These are phyloP conservation scores for Macaranga tanarius DNA, from an alignment of 441 rosid species.

Conservation along the genomic window DNA sequence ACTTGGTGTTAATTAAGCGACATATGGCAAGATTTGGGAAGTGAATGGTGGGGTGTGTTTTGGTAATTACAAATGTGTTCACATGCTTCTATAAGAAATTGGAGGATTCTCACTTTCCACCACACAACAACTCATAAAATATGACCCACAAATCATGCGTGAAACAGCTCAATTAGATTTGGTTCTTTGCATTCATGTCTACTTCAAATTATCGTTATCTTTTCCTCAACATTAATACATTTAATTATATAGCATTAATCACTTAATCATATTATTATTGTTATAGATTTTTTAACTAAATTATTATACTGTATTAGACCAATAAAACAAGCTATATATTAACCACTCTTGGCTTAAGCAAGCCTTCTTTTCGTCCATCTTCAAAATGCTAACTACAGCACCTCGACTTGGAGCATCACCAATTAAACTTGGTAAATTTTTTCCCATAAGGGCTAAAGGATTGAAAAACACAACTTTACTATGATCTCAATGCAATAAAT, in stretches of 20 bases:
- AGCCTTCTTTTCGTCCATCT: too few species aligned
- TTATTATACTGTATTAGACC: too few species aligned
- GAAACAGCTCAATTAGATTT: slow-evolving; percentile 63
- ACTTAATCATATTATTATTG: neutral
- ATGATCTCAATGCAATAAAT: too few species aligned
- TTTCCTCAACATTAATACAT: neutral
- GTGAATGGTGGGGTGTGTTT: slow-evolving; percentile 25
- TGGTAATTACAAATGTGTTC: slow-evolving; percentile 52
- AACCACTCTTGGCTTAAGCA: too few species aligned
- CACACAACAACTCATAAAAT: slow-evolving; percentile 51
- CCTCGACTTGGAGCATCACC: too few species aligned
- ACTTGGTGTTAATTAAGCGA: slow-evolving; percentile 5
- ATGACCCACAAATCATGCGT: slow-evolving; percentile 70
- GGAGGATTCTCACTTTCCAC: slow-evolving; percentile 62
- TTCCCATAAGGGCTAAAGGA: too few species aligned
- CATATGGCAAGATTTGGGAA: slow-evolving; percentile 13
- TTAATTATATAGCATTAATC: neutral
- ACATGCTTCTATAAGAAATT: slow-evolving; percentile 48
- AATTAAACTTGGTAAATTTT: too few species aligned
- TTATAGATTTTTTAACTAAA: neutral
- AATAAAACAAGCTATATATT: too few species aligned
- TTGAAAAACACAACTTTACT: too few species aligned
- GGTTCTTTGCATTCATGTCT: slow-evolving; percentile 28
- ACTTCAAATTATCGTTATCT: slow-evolving; percentile 22
- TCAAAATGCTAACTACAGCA: too few species aligned